These are phyloP conservation scores for Candida pseudofarinosa DNA, from an alignment of 805 yeast species.

Conservation along the genomic window DNA sequence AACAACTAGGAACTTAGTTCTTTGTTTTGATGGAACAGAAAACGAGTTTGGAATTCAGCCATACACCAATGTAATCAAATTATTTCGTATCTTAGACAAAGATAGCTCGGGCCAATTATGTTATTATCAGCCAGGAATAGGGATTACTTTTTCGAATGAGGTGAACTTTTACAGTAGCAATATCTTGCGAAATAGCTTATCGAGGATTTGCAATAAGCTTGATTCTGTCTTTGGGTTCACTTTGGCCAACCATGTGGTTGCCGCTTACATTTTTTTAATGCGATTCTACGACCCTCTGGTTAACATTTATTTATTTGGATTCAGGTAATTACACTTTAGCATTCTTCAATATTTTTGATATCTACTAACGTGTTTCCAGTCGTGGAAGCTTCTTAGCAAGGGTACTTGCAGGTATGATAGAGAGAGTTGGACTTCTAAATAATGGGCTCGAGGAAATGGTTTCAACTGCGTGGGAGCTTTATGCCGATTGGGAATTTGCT, in stretches of 20 bases:
- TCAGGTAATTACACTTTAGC: conserved; percentile 26
- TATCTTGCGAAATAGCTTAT: conserved; percentile 7
- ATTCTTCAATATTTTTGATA: not conserved
- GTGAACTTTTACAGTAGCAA: conserved; percentile 18
- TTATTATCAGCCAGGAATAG: conserved; percentile 69
- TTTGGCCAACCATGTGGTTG: conserved; percentile 52
- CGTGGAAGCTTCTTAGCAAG: conserved; percentile 68
- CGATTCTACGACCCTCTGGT: conserved; percentile 47
- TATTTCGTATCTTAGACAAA: conserved; percentile 50
- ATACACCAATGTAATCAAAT: conserved; percentile 49
- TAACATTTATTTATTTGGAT: conserved; percentile 54
- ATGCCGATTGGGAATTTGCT: conserved; percentile 55
- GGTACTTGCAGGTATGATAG: conserved; percentile 62
- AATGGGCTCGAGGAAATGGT: conserved; percentile 54
- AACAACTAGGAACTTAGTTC: conserved; percentile 34
- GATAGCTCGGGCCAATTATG: conserved; percentile 44
- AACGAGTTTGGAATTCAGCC: conserved; percentile 55
- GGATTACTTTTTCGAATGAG: conserved; percentile 46
- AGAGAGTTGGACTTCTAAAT: conserved; percentile 55
- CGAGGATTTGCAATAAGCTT: conserved; percentile 9
- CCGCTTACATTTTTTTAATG: conserved; percentile 54
- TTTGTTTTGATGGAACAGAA: conserved; percentile 64
- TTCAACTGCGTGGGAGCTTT: conserved; percentile 59
- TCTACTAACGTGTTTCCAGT: conserved; percentile 11
- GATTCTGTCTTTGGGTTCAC: conserved; percentile 53